Percentiles rank a stretch among this genome's conserved stretches.
phyloP scores from a whole-genome alignment of 2,329 filamentous ascomycete genomes.

The Peltaster fructicola region DNA sequence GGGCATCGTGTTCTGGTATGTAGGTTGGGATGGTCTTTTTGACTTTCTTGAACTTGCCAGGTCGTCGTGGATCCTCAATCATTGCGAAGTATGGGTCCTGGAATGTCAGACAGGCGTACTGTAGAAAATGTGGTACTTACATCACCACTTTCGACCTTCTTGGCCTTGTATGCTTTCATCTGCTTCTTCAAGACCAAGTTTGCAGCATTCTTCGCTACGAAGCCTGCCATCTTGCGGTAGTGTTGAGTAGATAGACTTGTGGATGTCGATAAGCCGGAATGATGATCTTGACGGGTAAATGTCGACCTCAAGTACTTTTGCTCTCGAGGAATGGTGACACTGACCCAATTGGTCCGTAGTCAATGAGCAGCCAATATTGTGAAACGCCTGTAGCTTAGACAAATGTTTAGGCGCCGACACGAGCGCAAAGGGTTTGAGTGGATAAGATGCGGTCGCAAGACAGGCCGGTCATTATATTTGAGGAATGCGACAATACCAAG shows the following conservation, averaged over 20 bases:
- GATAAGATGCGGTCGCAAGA: no score
- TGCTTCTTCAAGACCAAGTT: constrained; percentile 31
- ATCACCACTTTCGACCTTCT: constrained; percentile 23
- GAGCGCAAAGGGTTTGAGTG: no score
- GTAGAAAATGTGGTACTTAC: constrained; percentile 17
- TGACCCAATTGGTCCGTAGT: no score
- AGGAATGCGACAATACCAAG: no score
- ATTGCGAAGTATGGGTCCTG: constrained; percentile 85
- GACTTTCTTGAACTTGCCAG: constrained; percentile 62
- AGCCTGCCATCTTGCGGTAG: constrained; percentile 22
- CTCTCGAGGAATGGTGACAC: no score
- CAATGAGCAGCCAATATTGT: no score
- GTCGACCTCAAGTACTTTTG: no score
- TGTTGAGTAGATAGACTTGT: not conserved
- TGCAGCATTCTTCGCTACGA: constrained; percentile 31
- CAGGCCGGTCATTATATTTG: no score
- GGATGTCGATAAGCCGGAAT: not conserved
- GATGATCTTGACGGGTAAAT: not conserved
- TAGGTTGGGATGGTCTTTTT: constrained; percentile 73
- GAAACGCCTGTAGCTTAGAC: no score
- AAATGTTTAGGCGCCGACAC: no score
- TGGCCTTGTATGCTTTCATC: constrained; percentile 29
- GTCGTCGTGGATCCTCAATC: constrained; percentile 54
- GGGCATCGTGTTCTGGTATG: constrained; percentile 64
- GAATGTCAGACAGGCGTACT: not conserved